Conservation (phyloP, 768 basidiomycete genomes). For the Amanita muscaria region DNA sequence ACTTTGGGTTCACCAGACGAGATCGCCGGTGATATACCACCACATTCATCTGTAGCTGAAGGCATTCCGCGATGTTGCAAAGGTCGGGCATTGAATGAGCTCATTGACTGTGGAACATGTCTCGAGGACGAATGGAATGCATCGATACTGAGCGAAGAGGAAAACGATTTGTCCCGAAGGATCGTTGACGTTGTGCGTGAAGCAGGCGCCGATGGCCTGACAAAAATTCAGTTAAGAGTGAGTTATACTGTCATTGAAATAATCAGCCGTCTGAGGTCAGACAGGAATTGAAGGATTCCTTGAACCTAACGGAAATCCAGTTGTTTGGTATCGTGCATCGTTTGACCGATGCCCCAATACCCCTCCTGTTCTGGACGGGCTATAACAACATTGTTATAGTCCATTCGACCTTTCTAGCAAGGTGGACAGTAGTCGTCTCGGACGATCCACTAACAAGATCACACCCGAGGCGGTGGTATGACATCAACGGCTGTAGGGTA, state of each 20-base stretch:
- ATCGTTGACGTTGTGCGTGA: constrained; percentile 29
- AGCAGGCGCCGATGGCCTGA: constrained; percentile 30
- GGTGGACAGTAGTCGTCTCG: constrained; percentile 53
- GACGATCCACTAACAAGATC: constrained; percentile 34
- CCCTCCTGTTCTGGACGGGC: constrained; percentile 63
- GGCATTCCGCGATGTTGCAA: constrained; percentile 43
- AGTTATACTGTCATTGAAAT: constrained; percentile 11
- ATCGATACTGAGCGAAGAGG: constrained; percentile 20
- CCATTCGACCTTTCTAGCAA: constrained; percentile 36
- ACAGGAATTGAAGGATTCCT: constrained; percentile 11
- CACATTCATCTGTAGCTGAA: constrained; percentile 36
- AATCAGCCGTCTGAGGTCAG: constrained; percentile 3
- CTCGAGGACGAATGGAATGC: constrained; percentile 34
- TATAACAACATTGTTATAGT: constrained; percentile 48
- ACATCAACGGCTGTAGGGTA: constrained; percentile 55
- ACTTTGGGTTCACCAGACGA: constrained; percentile 10
- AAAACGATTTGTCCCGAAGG: constrained; percentile 21
- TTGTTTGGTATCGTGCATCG: constrained; percentile 27
- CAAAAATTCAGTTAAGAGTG: constrained; percentile 30
- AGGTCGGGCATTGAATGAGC: constrained; percentile 20
- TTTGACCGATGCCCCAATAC: constrained; percentile 39
- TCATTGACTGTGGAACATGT: constrained; percentile 38
- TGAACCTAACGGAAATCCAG: constrained; percentile 14
- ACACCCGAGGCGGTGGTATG: constrained; percentile 71
- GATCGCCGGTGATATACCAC: constrained; percentile 14